Evolutionary conservation across 768 basidiomycete genomes (phyloP).

Genomic region (Lactarius hatsudake): DNA sequence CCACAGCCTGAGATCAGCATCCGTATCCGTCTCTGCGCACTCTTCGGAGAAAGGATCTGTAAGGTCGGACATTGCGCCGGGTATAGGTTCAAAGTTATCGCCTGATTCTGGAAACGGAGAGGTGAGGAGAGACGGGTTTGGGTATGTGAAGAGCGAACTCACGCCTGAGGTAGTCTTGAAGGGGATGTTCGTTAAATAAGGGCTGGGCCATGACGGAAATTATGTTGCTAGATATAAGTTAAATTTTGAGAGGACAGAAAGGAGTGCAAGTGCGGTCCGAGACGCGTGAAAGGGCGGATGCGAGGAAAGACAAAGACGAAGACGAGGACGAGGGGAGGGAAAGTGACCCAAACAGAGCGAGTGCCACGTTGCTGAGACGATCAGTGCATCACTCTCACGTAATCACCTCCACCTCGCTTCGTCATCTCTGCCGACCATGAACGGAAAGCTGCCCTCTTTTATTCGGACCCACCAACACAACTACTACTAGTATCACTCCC

Average conservation of each 20-base stretch:
- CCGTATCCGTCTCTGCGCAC: slow-evolving; percentile 1
- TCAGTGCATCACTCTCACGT: background rate
- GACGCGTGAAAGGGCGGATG: background rate
- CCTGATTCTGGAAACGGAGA: slow-evolving; percentile 23
- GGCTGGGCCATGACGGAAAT: slow-evolving; percentile 24
- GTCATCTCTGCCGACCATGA: background rate
- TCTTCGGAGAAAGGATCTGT: slow-evolving; percentile 14
- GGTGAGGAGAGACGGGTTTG: background rate
- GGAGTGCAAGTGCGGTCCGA: slow-evolving; percentile 4
- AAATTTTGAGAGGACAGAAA: slow-evolving; percentile 7
- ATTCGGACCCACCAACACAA: no score
- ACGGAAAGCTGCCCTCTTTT: no score
- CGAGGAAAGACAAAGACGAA: background rate
- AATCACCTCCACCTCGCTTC: background rate
- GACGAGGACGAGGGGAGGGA: background rate
- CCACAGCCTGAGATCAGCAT: slow-evolving; percentile 20
- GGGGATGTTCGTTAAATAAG: slow-evolving; percentile 27
- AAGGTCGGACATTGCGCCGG: slow-evolving; percentile 24
- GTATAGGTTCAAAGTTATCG: slow-evolving; percentile 25
- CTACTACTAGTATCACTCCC: background rate
- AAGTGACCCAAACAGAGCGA: background rate
- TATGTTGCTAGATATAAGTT: slow-evolving; percentile 15
- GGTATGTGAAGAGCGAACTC: slow-evolving; percentile 6
- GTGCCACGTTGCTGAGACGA: background rate
- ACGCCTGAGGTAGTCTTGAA: slow-evolving; percentile 27